A percentile compares a stretch with the other conserved stretches of the same genome.
Evolutionary conservation across 148 eudicot genomes (phyloP).

Genomic region (Dianthus caryophyllus): DNA sequence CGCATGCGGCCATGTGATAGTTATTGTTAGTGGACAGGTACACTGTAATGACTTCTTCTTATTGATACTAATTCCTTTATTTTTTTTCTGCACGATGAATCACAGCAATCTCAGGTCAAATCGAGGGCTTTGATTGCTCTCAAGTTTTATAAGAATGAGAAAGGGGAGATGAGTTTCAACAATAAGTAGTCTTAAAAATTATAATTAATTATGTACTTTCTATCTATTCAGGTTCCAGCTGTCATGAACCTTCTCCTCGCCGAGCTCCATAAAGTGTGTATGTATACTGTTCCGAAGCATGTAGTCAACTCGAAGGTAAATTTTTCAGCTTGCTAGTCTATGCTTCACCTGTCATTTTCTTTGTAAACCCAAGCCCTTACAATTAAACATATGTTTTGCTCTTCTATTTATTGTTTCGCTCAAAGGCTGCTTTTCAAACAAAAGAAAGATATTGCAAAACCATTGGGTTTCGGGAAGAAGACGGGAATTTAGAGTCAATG

Average conservation of each 20-base stretch:
- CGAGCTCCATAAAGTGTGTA: slow-evolving; percentile 71
- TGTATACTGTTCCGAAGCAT: slow-evolving; percentile 85
- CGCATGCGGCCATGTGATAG: slow-evolving; percentile 63
- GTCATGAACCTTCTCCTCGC: slow-evolving; percentile 80
- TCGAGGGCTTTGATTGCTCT: neutral
- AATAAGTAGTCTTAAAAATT: neutral
- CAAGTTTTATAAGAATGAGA: neutral
- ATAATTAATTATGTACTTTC: neutral
- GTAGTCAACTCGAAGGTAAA: slow-evolving; percentile 62
- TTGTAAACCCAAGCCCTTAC: neutral
- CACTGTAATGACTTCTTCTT: neutral
- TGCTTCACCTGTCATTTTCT: slow-evolving; percentile 4
- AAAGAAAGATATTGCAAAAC: slow-evolving; percentile 56
- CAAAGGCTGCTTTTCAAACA: slow-evolving; percentile 48
- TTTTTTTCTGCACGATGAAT: neutral
- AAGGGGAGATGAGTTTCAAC: neutral
- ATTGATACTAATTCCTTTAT: neutral
- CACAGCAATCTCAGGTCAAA: neutral
- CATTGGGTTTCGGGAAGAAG: slow-evolving; percentile 66
- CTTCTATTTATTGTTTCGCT: slow-evolving; percentile 9
- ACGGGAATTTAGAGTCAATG: slow-evolving; percentile 53
- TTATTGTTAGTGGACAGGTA: slow-evolving; percentile 73
- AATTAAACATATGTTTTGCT: slow-evolving; percentile 1
- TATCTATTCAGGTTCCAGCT: slow-evolving; percentile 54
- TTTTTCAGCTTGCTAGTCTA: neutral